A percentile compares a stretch with the other conserved stretches of the same genome.
These are phyloP conservation scores for Thozetella sp. DNA, from an alignment of 495 filamentous ascomycete species.

Conservation along the genomic window DNA sequence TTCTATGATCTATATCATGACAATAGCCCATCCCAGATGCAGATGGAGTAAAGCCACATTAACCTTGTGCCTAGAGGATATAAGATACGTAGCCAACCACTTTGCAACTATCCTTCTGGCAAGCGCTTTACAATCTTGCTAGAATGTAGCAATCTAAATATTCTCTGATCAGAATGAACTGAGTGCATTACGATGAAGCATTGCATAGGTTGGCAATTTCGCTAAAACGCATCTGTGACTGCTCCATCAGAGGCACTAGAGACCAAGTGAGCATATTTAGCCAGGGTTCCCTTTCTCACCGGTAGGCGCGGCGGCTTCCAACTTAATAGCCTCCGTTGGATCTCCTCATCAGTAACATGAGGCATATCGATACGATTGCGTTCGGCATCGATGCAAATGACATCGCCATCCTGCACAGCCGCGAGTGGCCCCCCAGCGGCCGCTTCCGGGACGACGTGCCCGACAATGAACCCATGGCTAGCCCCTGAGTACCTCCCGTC, in stretches of 20 bases:
- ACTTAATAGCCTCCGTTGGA: slow-evolving; percentile 63
- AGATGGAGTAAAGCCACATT: too few relatives aligned
- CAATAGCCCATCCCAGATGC: too few relatives aligned
- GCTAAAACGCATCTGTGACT: slow-evolving; percentile 42
- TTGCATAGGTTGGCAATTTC: too few relatives aligned
- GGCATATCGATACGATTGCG: slow-evolving; percentile 69
- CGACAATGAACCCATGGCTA: slow-evolving; percentile 92
- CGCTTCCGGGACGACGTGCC: slow-evolving; percentile 93
- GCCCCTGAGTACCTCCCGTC: slow-evolving; percentile 93
- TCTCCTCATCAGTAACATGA: slow-evolving; percentile 8
- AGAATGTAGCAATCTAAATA: too few relatives aligned
- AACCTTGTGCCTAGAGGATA: too few relatives aligned
- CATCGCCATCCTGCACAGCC: slow-evolving; percentile 77
- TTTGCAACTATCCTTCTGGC: too few relatives aligned
- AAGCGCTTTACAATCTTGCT: too few relatives aligned
- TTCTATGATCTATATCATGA: too few relatives aligned
- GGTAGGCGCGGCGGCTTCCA: slow-evolving; percentile 76
- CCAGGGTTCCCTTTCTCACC: slow-evolving; percentile 83
- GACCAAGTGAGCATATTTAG: slow-evolving; percentile 78
- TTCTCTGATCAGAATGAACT: too few relatives aligned
- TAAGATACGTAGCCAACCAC: too few relatives aligned
- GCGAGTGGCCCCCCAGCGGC: slow-evolving; percentile 80
- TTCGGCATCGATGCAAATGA: slow-evolving; percentile 84
- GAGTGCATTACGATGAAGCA: too few relatives aligned
- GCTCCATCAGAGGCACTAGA: slow-evolving; percentile 57